These are phyloP conservation scores for Didymella segeticola DNA, from an alignment of 2,329 filamentous ascomycete genomes.

Conservation along the genomic window DNA sequence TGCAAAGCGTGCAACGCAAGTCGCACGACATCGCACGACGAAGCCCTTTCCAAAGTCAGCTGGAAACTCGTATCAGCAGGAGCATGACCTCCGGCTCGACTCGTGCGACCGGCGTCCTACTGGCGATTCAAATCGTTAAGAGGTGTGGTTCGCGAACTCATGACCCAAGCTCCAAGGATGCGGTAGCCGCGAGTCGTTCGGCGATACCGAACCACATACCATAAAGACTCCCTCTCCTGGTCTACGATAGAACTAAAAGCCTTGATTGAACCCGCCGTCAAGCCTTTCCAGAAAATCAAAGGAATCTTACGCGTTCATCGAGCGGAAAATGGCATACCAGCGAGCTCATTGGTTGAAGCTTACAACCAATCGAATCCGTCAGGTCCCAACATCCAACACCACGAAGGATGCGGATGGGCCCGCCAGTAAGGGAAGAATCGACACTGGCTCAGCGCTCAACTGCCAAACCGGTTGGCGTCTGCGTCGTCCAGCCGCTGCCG, in stretches of 20 bases:
- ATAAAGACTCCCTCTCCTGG: conserved; percentile 2
- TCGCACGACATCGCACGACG: conserved; percentile 17
- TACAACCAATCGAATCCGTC: conserved; percentile 2
- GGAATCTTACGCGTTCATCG: not conserved
- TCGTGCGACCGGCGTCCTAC: not conserved
- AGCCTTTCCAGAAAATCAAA: conserved; percentile 1
- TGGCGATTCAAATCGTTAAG: not conserved
- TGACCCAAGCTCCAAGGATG: conserved; percentile 16
- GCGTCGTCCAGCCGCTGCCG: conserved; percentile 17
- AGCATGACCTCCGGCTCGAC: conserved; percentile 6
- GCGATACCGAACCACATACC: conserved; percentile 10
- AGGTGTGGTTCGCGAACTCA: conserved; percentile 4
- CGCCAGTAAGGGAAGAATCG: conserved; percentile 16
- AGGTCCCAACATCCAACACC: conserved; percentile 2
- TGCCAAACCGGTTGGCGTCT: conserved; percentile 14
- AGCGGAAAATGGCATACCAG: conserved; percentile 6
- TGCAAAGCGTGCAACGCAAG: conserved; percentile 9
- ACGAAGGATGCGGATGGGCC: conserved; percentile 10
- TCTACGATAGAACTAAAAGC: not conserved
- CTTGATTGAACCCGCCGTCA: not conserved
- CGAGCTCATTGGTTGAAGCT: conserved; percentile 4
- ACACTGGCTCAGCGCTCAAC: conserved; percentile 11
- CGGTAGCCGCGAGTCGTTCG: not conserved
- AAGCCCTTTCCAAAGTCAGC: conserved; percentile 10
- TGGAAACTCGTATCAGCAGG: conserved; percentile 6